These are phyloP conservation scores for Scopulariopsis brevicaulis DNA, from an alignment of 2,329 filamentous ascomycete genomes.

Conservation along the genomic window DNA sequence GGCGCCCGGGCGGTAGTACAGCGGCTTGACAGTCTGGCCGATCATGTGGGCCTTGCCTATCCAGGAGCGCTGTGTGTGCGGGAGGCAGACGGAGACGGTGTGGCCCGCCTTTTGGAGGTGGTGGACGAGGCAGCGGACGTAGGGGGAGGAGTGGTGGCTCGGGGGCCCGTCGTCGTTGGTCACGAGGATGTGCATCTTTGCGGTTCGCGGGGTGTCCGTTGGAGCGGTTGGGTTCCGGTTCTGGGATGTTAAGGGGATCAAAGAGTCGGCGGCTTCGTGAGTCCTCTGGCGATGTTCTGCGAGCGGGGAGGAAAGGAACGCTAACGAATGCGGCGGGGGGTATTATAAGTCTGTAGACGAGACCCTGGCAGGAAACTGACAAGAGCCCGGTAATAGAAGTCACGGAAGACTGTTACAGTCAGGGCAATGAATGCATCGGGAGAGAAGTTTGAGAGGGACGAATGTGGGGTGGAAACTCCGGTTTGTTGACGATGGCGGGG, in stretches of 20 bases:
- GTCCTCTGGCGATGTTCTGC: neutral
- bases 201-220: neutral
- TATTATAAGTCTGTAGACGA: neutral
- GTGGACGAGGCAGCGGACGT: conserved; percentile 63
- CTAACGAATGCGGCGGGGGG: neutral
- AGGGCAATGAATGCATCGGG: neutral
- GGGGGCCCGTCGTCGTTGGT: conserved; percentile 77
- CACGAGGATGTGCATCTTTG: conserved; percentile 50
- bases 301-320: neutral
- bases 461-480: neutral
- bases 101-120: conserved; percentile 67
- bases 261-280: neutral
- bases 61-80: conserved; percentile 89
- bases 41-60: conserved; percentile 98
- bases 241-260: neutral
- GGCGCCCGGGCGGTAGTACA: conserved; percentile 62
- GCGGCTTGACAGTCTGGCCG: conserved; percentile 72
- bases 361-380: neutral
- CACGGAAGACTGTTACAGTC: neutral
- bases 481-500: conserved; percentile 3
- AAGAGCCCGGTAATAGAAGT: neutral
- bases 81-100: conserved; percentile 82
- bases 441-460: neutral
- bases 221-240: neutral
- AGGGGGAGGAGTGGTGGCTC: conserved; percentile 66